phyloP scores from a whole-genome alignment of 2,329 filamentous ascomycete genomes.

The Pyricularia grisea region DNA sequence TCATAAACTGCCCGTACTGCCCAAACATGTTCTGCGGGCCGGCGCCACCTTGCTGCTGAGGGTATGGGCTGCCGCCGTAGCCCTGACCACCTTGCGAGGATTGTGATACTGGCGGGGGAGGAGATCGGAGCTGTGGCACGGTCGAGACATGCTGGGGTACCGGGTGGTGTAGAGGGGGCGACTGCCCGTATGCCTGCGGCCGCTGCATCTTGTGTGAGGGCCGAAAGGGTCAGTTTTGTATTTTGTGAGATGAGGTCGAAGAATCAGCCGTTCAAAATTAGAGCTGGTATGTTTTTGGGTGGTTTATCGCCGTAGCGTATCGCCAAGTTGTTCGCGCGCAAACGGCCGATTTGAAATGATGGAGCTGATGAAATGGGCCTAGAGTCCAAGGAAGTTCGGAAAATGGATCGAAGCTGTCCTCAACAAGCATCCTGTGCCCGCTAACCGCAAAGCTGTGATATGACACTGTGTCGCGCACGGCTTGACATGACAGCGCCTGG shows the following conservation, averaged over 20 bases:
- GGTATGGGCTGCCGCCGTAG: conserved; percentile 57
- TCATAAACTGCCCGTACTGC: conserved; percentile 87
- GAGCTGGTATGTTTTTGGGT: not conserved
- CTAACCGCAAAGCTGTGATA: not conserved
- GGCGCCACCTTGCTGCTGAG: conserved; percentile 36
- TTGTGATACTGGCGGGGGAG: conserved; percentile 65
- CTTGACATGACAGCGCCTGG: not conserved
- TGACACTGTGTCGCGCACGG: not conserved
- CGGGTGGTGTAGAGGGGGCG: conserved; percentile 90
- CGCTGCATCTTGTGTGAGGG: conserved; percentile 63
- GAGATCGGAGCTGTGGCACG: conserved; percentile 91
- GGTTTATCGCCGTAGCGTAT: not conserved
- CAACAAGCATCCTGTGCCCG: not conserved
- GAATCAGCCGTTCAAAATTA: not conserved
- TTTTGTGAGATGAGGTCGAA: not conserved
- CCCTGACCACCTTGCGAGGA: conserved; percentile 51
- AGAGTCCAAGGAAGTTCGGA: not conserved
- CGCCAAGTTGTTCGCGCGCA: not conserved
- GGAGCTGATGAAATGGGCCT: not conserved
- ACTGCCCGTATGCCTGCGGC: conserved; percentile 65
- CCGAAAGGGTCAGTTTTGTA: not conserved
- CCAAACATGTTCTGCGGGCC: conserved; percentile 47
- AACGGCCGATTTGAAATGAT: not conserved
- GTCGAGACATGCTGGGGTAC: conserved; percentile 98
- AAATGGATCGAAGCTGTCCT: not conserved